These are phyloP conservation scores for Exophiala xenobiotica DNA, from an alignment of 2,329 filamentous ascomycete species.

Conservation along the genomic window DNA sequence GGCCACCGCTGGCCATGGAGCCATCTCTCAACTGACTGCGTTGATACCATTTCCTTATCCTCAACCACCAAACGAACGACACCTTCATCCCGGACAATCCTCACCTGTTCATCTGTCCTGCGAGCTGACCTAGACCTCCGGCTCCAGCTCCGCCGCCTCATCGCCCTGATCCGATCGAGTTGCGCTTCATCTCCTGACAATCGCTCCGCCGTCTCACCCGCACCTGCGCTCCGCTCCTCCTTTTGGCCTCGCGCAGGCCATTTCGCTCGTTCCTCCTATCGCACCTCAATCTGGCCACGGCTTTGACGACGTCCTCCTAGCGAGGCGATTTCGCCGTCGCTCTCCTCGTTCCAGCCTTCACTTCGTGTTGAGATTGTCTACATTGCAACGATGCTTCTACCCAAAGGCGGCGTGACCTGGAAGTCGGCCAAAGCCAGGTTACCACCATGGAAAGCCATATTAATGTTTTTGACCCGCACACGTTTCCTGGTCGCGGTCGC, in stretches of 20 bases:
- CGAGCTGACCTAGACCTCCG: neutral
- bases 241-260: conserved; percentile 20
- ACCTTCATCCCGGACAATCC: neutral
- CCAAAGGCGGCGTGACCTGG: conserved; percentile 88
- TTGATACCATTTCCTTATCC: conserved; percentile 4
- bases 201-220: neutral
- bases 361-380: conserved; percentile 2
- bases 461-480: conserved; percentile 70
- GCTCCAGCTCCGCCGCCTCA: neutral
- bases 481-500: conserved; percentile 74
- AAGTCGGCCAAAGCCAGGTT: conserved; percentile 80
- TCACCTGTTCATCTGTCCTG: neutral
- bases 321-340: conserved; percentile 10
- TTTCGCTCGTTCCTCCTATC: conserved; percentile 21
- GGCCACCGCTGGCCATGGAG: no score
- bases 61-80: conserved; percentile 1
- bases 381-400: conserved; percentile 71
- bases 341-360: conserved; percentile 4
- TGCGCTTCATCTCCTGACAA: neutral
- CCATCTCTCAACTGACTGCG: neutral
- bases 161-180: neutral
- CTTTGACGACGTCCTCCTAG: conserved; percentile 21
- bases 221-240: conserved; percentile 4
- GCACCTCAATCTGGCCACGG: conserved; percentile 20
- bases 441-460: conserved; percentile 71